phyloP scores from a whole-genome alignment of 768 basidiomycete species.

The Tricholoma matsutake region DNA sequence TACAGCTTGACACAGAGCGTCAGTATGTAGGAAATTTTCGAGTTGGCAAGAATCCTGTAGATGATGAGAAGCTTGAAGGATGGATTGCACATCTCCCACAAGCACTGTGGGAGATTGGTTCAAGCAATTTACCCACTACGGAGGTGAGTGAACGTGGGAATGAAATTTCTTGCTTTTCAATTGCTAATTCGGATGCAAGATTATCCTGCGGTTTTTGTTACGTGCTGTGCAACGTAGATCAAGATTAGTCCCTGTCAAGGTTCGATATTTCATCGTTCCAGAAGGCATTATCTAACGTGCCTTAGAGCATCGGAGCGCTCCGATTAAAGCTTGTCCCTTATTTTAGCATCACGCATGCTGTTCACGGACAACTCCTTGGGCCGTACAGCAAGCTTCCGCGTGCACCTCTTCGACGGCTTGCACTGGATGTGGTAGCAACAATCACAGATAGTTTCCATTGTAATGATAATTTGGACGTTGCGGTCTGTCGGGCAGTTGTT shows the following conservation, averaged over 20 bases:
- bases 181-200: slow-evolving; percentile 26
- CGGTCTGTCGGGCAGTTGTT: slow-evolving; percentile 36
- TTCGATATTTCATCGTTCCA: slow-evolving; percentile 23
- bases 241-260: slow-evolving; percentile 40
- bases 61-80: slow-evolving; percentile 39
- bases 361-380: slow-evolving; percentile 67
- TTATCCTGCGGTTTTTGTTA: slow-evolving; percentile 62
- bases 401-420: slow-evolving; percentile 46
- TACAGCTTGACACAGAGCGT: slow-evolving; percentile 57
- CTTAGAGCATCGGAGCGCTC: slow-evolving; percentile 47
- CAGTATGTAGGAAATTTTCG: slow-evolving; percentile 51
- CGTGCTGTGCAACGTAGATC: slow-evolving; percentile 56
- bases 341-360: slow-evolving; percentile 76
- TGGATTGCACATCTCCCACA: slow-evolving; percentile 82
- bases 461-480: slow-evolving; percentile 11
- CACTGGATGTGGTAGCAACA: slow-evolving; percentile 56
- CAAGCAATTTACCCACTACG: slow-evolving; percentile 49
- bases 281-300: slow-evolving; percentile 10
- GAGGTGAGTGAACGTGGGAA: slow-evolving; percentile 45
- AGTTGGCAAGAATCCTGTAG: slow-evolving; percentile 25
- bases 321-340: slow-evolving; percentile 70
- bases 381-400: slow-evolving; percentile 71
- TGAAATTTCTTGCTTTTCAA: background rate
- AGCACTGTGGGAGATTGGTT: slow-evolving; percentile 81
- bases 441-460: slow-evolving; percentile 12